These are phyloP conservation scores for Inga oerstediana DNA, from an alignment of 306 rosid species.

Conservation along the genomic window DNA sequence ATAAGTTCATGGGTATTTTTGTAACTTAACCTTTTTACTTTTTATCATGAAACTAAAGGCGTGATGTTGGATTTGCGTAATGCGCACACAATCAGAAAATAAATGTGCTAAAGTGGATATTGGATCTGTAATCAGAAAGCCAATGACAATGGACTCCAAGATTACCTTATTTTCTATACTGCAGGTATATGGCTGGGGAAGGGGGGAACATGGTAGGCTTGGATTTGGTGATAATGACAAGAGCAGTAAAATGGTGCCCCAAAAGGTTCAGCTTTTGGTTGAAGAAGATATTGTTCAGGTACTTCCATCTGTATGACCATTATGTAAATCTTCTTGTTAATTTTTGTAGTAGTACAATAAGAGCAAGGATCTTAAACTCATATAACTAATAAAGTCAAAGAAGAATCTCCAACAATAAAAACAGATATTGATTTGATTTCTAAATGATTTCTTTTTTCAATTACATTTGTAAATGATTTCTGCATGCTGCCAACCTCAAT, in stretches of 20 bases:
- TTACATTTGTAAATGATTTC: not conserved
- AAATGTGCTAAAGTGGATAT: not conserved
- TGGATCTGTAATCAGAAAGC: not conserved
- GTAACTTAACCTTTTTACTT: not conserved
- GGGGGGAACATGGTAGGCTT: conserved; percentile 99
- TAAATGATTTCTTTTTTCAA: no score
- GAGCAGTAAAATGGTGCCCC: conserved; percentile 99
- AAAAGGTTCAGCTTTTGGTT: conserved; percentile 85
- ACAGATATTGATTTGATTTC: not conserved
- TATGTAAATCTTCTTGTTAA: not conserved
- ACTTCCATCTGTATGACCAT: conserved; percentile 32
- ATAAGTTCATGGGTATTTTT: no score
- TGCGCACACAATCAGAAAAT: conserved; percentile 4
- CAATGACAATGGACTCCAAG: conserved; percentile 14
- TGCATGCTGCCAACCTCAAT: not conserved
- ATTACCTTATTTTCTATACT: conserved; percentile 24
- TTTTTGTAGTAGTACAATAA: not conserved
- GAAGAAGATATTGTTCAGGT: conserved; percentile 98
- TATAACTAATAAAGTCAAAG: not conserved
- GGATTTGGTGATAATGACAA: conserved; percentile 98
- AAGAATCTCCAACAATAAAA: not conserved
- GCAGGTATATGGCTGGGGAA: conserved; percentile 99
- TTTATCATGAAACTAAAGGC: not conserved
- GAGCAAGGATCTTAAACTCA: not conserved
- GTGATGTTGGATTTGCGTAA: not conserved